Base-by-base conservation (phyloP, 139 green algal species). In the Zygnema circumcarinatum region DNA sequence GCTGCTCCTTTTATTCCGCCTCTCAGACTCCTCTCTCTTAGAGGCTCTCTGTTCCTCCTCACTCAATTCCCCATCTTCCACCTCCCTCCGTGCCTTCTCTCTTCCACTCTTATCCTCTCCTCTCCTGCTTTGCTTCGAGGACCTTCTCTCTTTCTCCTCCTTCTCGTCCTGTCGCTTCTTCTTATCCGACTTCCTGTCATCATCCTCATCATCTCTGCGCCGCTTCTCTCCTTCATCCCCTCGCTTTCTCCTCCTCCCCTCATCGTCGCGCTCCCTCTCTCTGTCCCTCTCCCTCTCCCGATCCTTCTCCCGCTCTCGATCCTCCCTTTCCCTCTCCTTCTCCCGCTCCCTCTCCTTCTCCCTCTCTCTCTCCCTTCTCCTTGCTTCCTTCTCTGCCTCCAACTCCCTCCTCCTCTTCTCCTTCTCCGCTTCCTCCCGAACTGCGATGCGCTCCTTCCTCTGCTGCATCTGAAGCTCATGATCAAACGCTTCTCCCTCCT, bases 401-500 rank as follows among this genome's bases (percentile, higher is more conserved):
- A 38, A 38, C 82, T 87, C 73, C 62, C 52, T 31, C 74, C 62
- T 0, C 1, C 67, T 56, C 52, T 53, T 42, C 73, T 89, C 75
- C 42, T 86, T 42, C 75, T 93, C 85, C 25, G 67, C 38, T 2
- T 76, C 83, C 53, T 94, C 89, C 2, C 90, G 87, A 25, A 39
- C 85, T 53, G 53, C n/a, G 7, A 72, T 56, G 84, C 92, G 83
- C 73, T 94, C 93, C 74, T 92, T 83, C 79, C 92, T 92, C 74
- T 87, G 76, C 38, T 90, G 81, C 80, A 95, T 84, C 81, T 92
- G 88, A 20, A 91, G 93, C 76, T 98, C 96, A 1, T 88, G 89
- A 92, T 98, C 93, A 87, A 98, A 98, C 16, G 96, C 96, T 76
- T 98, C 94, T 0, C 96, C 96, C 92, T 98, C 96, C 38, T 93